Percentiles rank a stretch among this genome's conserved stretches.
Conservation (phyloP, 139 green algal genomes). For the Coelastrella sp. region DNA sequence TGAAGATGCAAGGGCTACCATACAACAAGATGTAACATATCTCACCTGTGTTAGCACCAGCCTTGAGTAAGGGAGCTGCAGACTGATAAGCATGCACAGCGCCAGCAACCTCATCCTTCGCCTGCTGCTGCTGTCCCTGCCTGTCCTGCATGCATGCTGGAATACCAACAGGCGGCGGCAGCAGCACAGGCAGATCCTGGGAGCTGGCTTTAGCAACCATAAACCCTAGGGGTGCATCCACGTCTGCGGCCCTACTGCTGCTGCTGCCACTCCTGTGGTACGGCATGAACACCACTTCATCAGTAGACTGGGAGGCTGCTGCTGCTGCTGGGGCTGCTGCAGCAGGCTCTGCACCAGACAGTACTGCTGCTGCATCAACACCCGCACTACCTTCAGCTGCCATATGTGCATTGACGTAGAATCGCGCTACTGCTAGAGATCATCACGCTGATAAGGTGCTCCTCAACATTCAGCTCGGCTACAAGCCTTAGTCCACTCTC, state of each 20-base stretch:
- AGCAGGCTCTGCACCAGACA: constrained; percentile 19
- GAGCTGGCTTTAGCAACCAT: constrained; percentile 26
- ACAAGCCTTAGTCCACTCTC: no score
- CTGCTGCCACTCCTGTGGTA: background rate
- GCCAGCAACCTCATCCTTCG: background rate
- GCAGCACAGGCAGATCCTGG: constrained; percentile 7
- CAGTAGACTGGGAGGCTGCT: background rate
- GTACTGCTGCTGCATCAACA: constrained; percentile 32
- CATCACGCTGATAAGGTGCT: no score
- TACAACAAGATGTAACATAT: no score
- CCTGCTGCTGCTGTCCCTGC: constrained; percentile 33
- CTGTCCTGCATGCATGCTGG: constrained; percentile 20
- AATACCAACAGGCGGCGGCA: constrained; percentile 44
- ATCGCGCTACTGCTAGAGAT: constrained; percentile 45
- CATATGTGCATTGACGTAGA: constrained; percentile 50
- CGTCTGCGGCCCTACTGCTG: background rate
- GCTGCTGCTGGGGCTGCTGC: background rate
- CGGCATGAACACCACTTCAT: constrained; percentile 46
- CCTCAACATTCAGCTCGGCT: no score
- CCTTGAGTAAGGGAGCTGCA: constrained; percentile 35
- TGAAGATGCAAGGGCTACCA: no score
- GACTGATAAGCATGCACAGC: background rate
- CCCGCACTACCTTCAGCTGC: constrained; percentile 36
- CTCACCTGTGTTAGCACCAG: constrained; percentile 28
- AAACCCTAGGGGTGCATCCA: constrained; percentile 13